A percentile compares a stretch with the other conserved stretches of the same genome.
Conservation (phyloP, 23 red algal genomes). For the Gracilariopsis chorda region DNA sequence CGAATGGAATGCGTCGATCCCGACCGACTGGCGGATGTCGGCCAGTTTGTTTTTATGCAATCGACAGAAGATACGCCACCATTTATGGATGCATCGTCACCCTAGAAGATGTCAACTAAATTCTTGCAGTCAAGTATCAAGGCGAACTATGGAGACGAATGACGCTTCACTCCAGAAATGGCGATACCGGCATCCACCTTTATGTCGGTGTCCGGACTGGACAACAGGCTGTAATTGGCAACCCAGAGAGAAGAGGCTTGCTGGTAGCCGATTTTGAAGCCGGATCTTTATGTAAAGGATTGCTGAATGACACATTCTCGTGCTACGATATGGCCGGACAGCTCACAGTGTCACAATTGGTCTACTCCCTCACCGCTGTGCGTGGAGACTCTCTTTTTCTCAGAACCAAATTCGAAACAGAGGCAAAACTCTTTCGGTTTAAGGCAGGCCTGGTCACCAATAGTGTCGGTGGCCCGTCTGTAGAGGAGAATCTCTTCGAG, state of each 20-base stretch:
- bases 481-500: not conserved
- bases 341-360: not conserved
- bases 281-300: not conserved
- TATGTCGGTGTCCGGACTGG: not conserved
- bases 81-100: not conserved
- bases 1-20: not conserved
- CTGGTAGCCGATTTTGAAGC: not conserved
- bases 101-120: not conserved
- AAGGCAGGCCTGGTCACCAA: not conserved
- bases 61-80: not conserved
- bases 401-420: not conserved
- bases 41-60: not conserved
- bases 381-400: not conserved
- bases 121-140: not conserved
- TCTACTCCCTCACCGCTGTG: not conserved
- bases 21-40: not conserved
- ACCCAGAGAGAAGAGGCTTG: not conserved
- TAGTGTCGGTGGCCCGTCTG: not conserved
- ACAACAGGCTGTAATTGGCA: not conserved
- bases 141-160: not conserved
- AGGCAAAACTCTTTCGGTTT: not conserved
- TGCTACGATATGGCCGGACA: not conserved
- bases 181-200: not conserved
- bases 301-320: not conserved
- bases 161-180: not conserved